A percentile compares a stretch with the other conserved stretches of the same genome.
Evolutionary conservation across 164 flowering plant genomes (phyloP).

Genomic region (Sedum album): DNA sequence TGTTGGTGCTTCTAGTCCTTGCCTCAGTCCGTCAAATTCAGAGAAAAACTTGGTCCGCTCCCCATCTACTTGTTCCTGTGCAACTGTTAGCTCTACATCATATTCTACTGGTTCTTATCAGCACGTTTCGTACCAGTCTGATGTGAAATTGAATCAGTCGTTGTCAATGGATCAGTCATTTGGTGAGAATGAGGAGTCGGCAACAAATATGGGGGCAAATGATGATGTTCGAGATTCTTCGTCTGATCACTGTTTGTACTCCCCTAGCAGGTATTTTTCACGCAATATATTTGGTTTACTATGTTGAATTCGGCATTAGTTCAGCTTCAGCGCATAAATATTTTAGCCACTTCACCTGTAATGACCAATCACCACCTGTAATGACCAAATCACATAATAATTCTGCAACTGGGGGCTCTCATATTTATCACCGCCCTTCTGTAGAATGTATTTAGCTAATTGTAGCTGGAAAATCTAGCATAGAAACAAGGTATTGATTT

Average conservation of each 20-base stretch:
- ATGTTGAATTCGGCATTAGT: not conserved
- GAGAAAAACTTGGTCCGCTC: conserved; percentile 33
- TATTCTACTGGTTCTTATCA: not conserved
- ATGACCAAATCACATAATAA: no score
- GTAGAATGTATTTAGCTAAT: not conserved
- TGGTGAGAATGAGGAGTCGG: not conserved
- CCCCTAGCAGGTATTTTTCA: not conserved
- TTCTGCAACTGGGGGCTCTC: not conserved
- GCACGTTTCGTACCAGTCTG: conserved; percentile 1
- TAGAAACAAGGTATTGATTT: not conserved
- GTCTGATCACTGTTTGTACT: not conserved
- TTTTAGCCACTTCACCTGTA: not conserved
- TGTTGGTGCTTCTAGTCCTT: conserved; percentile 27
- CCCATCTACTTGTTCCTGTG: not conserved
- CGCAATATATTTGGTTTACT: not conserved
- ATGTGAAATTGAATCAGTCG: not conserved
- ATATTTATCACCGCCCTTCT: not conserved
- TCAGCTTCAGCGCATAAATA: not conserved
- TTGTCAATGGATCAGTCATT: not conserved
- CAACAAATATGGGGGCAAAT: not conserved
- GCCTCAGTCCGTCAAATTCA: conserved; percentile 55
- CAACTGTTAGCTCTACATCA: not conserved
- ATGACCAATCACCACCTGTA: no score
- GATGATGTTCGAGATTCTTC: not conserved
- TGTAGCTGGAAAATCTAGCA: not conserved